Conservation (phyloP, 2,329 filamentous ascomycete species). For the Xylogone sp. region DNA sequence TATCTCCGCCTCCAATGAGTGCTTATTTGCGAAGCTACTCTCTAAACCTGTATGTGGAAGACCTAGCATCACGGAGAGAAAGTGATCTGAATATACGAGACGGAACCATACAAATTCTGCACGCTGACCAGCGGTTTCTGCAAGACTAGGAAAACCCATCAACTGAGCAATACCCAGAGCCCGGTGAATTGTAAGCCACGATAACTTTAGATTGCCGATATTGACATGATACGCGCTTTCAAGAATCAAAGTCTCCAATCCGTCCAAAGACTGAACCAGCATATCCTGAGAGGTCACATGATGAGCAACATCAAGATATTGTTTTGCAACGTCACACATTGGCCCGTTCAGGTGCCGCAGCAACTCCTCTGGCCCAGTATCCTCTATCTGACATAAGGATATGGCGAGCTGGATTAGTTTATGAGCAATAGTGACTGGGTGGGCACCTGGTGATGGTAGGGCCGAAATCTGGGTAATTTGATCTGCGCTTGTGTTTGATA, state of each 20-base stretch:
- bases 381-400: constrained; percentile 28
- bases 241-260: constrained; percentile 43
- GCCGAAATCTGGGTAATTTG: background rate
- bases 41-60: constrained; percentile 35
- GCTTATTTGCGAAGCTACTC: constrained; percentile 27
- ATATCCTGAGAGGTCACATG: constrained; percentile 43
- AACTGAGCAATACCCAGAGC: constrained; percentile 40
- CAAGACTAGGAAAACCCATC: constrained; percentile 19
- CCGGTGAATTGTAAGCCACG: constrained; percentile 39
- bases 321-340: constrained; percentile 18
- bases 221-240: constrained; percentile 40
- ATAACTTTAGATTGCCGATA: constrained; percentile 40
- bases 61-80: constrained; percentile 44
- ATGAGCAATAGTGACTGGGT: constrained; percentile 39
- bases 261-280: constrained; percentile 41
- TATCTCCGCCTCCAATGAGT: constrained; percentile 26
- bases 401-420: constrained; percentile 35
- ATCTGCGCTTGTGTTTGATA: background rate
- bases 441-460: constrained; percentile 12
- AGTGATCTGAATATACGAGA: constrained; percentile 41
- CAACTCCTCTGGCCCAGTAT: background rate
- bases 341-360: constrained; percentile 13
- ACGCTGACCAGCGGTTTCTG: constrained; percentile 30
- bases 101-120: constrained; percentile 42
- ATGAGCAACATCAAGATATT: constrained; percentile 7